phyloP scores from a whole-genome alignment of 2,329 filamentous ascomycete species.

The Pseudocercospora eumusae region DNA sequence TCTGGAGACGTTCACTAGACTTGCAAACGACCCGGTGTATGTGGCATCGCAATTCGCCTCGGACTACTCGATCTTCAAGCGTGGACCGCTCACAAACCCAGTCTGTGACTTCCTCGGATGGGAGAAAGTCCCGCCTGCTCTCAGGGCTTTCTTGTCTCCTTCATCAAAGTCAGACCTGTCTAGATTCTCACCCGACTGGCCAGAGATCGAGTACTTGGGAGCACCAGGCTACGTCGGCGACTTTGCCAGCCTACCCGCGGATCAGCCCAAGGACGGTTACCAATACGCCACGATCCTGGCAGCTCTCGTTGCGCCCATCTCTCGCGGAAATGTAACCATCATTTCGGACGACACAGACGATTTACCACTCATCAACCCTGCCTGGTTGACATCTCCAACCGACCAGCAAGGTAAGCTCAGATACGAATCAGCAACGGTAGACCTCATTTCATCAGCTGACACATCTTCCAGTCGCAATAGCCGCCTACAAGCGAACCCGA shows the following conservation, averaged over 20 bases:
- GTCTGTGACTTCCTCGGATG: constrained; percentile 27
- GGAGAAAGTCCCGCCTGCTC: constrained; percentile 29
- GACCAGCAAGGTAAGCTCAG: constrained; percentile 20
- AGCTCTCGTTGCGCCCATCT: constrained; percentile 39
- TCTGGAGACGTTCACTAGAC: constrained; percentile 25
- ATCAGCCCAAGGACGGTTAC: constrained; percentile 34
- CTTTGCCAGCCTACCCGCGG: constrained; percentile 13
- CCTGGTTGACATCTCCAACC: constrained; percentile 37
- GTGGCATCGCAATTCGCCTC: constrained; percentile 17
- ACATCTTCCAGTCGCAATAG: constrained; percentile 33
- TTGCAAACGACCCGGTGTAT: constrained; percentile 24
- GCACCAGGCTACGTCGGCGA: constrained; percentile 17
- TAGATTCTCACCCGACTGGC: constrained; percentile 29
- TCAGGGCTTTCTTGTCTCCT: constrained; percentile 15
- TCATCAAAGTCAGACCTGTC: constrained; percentile 18
- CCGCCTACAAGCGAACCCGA: constrained; percentile 36
- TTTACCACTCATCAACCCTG: constrained; percentile 40
- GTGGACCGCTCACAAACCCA: constrained; percentile 22
- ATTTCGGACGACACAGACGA: constrained; percentile 32
- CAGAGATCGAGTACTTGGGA: constrained; percentile 28
- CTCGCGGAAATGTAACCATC: constrained; percentile 42
- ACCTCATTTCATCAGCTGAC: constrained; percentile 28
- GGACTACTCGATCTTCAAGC: constrained; percentile 22
- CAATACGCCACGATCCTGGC: constrained; percentile 40
- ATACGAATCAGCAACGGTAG: constrained; percentile 23